Base-by-base conservation (phyloP, 2,329 filamentous ascomycete species). In the Colletotrichum salicis region DNA sequence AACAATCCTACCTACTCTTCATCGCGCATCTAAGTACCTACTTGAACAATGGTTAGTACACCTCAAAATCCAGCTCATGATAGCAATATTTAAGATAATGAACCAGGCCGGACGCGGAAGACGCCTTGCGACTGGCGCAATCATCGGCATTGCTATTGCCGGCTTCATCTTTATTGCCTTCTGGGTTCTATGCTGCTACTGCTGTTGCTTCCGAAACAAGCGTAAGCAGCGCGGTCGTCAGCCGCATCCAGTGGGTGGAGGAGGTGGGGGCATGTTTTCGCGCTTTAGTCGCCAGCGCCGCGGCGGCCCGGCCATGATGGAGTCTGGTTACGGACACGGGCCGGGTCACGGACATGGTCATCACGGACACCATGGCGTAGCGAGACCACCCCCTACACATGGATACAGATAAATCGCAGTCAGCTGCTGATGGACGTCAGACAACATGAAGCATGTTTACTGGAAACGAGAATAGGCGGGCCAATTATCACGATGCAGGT, bases 91-190 rank as follows among this genome's bases (percentile, higher is more conserved):
- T 15, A 29, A 48, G 29, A 57, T 37, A n/a, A 4, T 11, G 12
- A 12, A 3, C 7, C 33, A 72, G 70, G 54, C 71, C 27, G 61
- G 67, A 58, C 71, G 71, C 5, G 60, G 73, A 60, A 64, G 71
- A 61, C 73, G 73, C 56, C 67, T 73, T n/a, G 73, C 73, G 19
- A 73, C 71, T 15, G 71, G 73, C 29, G 73, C 67, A 12, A 71
- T 74, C 35, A 37, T 74, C 52, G 73, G 73, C 13, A 71, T 74
- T 31, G 73, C 71, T 57, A 74, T 74, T 12, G 71, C 67, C 27
- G 67, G 71, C 7, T 73, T 73, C 22, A 5, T 72, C 22, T 72
- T 73, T 12, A 35, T 69, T 29, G 63, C 64, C 22, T 66, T 73
- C 45, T 64, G 55, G 45, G 48, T 37, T 5, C 52, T 71, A 7